Evolutionary conservation across 2,329 filamentous ascomycete species (phyloP).

Genomic region (Fusarium clavum): DNA sequence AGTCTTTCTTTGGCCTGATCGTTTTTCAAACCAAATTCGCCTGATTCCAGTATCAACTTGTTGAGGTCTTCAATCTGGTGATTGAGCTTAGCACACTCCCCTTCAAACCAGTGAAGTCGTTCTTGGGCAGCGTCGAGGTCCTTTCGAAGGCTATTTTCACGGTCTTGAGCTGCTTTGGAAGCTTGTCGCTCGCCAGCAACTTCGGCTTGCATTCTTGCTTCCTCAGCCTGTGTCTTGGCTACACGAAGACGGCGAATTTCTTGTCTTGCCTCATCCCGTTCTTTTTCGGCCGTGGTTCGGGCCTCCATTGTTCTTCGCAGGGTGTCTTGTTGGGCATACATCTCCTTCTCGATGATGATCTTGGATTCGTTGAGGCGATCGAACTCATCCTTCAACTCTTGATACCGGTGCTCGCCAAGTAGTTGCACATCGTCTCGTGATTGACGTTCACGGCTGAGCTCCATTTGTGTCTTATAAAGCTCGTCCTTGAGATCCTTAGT

Average conservation of each 20-base stretch:
- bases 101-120: conserved; percentile 81
- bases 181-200: conserved; percentile 82
- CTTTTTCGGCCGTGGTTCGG: conserved; percentile 81
- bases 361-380: conserved; percentile 91
- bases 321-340: conserved; percentile 94
- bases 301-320: conserved; percentile 87
- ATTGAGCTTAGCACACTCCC: conserved; percentile 80
- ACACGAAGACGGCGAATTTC: conserved; percentile 86
- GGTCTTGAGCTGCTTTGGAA: conserved; percentile 81
- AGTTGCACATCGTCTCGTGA: conserved; percentile 94
- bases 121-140: conserved; percentile 85
- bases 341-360: conserved; percentile 96
- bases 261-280: conserved; percentile 87
- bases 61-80: conserved; percentile 86
- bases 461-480: conserved; percentile 85
- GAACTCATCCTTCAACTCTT: conserved; percentile 85
- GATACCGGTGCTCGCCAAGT: conserved; percentile 88
- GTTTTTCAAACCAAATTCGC: conserved; percentile 87
- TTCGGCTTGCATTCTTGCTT: conserved; percentile 85
- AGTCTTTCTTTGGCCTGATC: conserved; percentile 95
- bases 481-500: conserved; percentile 88
- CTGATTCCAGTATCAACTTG: conserved; percentile 87
- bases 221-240: conserved; percentile 86
- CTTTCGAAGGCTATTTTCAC: conserved; percentile 79
- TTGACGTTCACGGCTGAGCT: conserved; percentile 90